A percentile compares a stretch with the other conserved stretches of the same genome.
Evolutionary conservation across 257 asterid genomes (phyloP).

Genomic region (Capsicum rhomboideum): DNA sequence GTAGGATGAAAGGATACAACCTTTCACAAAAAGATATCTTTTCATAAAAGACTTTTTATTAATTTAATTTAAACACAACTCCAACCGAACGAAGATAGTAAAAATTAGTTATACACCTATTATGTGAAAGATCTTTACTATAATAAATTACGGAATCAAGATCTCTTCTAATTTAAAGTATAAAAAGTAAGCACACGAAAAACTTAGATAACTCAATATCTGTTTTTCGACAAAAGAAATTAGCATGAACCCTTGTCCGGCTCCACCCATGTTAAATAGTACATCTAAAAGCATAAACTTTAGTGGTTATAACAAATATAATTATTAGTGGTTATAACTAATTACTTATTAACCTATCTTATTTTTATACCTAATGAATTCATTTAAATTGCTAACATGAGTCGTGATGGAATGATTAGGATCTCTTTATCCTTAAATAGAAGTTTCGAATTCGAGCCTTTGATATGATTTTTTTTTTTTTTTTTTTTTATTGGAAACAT

Average conservation of each 20-base stretch:
- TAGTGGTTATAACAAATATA: neutral
- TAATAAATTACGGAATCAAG: too few relatives aligned
- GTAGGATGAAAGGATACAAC: too few relatives aligned
- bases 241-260: neutral
- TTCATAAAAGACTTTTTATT: too few relatives aligned
- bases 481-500: too few relatives aligned
- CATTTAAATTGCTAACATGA: neutral
- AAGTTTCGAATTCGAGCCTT: too few relatives aligned
- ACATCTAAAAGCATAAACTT: neutral
- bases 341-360: neutral
- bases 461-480: too few relatives aligned
- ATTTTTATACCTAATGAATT: neutral
- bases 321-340: neutral
- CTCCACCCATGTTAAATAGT: neutral
- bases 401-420: too few relatives aligned
- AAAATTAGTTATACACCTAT: neutral
- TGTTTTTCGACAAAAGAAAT: neutral
- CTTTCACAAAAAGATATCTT: too few relatives aligned
- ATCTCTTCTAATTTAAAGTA: neutral
- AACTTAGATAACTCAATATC: fast-evolving
- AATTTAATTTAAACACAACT: too few relatives aligned
- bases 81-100: too few relatives aligned
- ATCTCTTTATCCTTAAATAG: too few relatives aligned
- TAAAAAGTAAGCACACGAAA: neutral
- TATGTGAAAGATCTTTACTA: neutral